Evolutionary conservation across 2,329 filamentous ascomycete genomes (phyloP).

Genomic region (Colletotrichum liaoningense): DNA sequence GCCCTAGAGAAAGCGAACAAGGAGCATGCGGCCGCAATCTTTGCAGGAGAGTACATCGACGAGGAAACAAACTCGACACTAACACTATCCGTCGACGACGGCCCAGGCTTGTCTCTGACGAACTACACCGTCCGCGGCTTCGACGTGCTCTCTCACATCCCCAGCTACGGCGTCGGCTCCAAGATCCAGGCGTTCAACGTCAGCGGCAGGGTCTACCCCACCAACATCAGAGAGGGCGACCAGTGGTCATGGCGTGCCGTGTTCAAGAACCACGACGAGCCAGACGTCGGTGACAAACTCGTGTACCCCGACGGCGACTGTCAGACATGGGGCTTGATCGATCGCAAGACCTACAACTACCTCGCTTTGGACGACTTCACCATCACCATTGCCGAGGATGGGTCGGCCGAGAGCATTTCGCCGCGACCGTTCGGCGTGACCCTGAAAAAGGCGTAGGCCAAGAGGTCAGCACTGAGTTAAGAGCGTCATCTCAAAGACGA

Average conservation of each 20-base stretch:
- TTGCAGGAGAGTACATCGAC: conserved; percentile 53
- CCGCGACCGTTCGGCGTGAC: conserved; percentile 18
- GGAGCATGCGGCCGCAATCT: conserved; percentile 45
- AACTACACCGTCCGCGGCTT: conserved; percentile 54
- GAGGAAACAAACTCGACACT: conserved; percentile 53
- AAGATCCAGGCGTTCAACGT: conserved; percentile 10
- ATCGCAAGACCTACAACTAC: conserved; percentile 47
- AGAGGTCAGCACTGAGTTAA: no score
- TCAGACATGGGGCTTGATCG: conserved; percentile 46
- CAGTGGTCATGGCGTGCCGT: conserved; percentile 48
- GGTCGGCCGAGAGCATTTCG: conserved; percentile 7
- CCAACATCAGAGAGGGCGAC: conserved; percentile 6
- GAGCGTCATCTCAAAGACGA: background rate
- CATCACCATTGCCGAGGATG: conserved; percentile 33
- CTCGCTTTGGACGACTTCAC: conserved; percentile 46
- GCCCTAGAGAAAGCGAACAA: conserved; percentile 57
- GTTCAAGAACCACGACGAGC: conserved; percentile 39
- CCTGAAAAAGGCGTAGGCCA: background rate
- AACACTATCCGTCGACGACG: conserved; percentile 50
- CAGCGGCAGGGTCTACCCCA: conserved; percentile 25
- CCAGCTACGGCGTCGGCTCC: conserved; percentile 37
- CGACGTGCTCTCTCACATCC: conserved; percentile 51
- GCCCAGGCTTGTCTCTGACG: conserved; percentile 52
- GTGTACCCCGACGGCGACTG: conserved; percentile 46
- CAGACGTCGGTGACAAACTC: conserved; percentile 39